These are phyloP conservation scores for Serendipita sp. DNA, from an alignment of 768 basidiomycete species.

Conservation along the genomic window DNA sequence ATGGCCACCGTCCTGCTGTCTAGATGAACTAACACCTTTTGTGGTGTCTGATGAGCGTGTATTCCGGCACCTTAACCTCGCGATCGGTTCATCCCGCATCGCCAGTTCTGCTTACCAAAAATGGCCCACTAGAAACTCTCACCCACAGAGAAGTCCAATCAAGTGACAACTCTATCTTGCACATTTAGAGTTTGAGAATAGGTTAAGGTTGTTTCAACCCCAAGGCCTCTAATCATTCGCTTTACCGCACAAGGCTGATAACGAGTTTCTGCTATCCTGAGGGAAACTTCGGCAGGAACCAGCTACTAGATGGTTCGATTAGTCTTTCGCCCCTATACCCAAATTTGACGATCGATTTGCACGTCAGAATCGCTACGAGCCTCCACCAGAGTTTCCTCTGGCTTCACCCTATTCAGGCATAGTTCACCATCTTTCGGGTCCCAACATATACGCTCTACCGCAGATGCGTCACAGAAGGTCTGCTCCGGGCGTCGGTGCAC, in stretches of 20 bases:
- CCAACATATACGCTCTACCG: conserved; percentile 73
- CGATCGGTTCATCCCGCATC: conserved; percentile 57
- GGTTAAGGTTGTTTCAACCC: conserved; percentile 79
- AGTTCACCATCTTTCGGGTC: conserved; percentile 86
- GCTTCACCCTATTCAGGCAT: conserved; percentile 82
- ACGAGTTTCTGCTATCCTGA: conserved; percentile 50
- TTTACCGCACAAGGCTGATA: conserved; percentile 45
- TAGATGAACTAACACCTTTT: conserved; percentile 70
- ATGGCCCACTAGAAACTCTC: conserved; percentile 59
- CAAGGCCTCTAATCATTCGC: conserved; percentile 87
- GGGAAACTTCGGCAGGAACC: conserved; percentile 86
- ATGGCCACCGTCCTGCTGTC: conserved; percentile 81
- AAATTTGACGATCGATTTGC: conserved; percentile 92
- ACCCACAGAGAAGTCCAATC: conserved; percentile 36
- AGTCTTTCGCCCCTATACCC: conserved; percentile 94
- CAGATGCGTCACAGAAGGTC: conserved; percentile 59
- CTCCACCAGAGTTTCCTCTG: conserved; percentile 94
- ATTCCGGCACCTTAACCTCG: conserved; percentile 67
- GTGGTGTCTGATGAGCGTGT: conserved; percentile 26
- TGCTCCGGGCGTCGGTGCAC: conserved; percentile 61
- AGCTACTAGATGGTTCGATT: conserved; percentile 91
- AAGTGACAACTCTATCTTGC: conserved; percentile 40
- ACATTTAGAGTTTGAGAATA: conserved; percentile 60
- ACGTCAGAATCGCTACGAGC: conserved; percentile 92
- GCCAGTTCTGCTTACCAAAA: conserved; percentile 61